Evolutionary conservation across 148 eudicot species (phyloP), one percentile per base, ranked within the genome.

Genomic region (Heliamphora exappendiculata): DNA sequence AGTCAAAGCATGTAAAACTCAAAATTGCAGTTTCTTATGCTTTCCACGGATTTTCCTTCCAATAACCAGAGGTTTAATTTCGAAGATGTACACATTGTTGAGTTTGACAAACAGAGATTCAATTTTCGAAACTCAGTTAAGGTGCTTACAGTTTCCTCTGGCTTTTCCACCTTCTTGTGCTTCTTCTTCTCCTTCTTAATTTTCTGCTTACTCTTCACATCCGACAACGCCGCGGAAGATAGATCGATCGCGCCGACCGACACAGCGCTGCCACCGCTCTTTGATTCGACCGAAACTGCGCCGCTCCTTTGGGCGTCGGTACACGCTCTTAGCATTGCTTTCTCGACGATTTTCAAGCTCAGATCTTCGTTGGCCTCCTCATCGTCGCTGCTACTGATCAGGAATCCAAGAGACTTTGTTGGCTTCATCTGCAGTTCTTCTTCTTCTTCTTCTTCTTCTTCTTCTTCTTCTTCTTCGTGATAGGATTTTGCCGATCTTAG

Each of bases 301-400:
- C 49, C 36, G 63, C 16, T 3, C 45, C 13, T 7, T 4, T 12
- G 72, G 26, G 20, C 10, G 49, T 68, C 53, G 19, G 67, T 74
- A 57, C 84, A 79, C 11, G 82, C 83, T 26, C 91, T 91, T 28
- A 80, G 75, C 84, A 82, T 86, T 3, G 98, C 85, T 67, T 88
- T 95, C 60, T 88, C 82, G 16, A 95, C 90, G 72, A 95, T 91
- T 78, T 86, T 91, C 67, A 95, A 88, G 79, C 94, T 91, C 79
- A 92, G 80, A 79, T 95, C 99, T 62, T 93, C 99, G 67, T 95
- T 89, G 8, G 93, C 98, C 55, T 85, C 97, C 10, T 79, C 93
- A 22, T 89, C 95, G 8, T 91, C 93, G 70, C 84, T 83, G 13
- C 83, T 85, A 19, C 74, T 68, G 62, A 57, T 64, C 31, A 44